A percentile compares a stretch with the other conserved stretches of the same genome.
These are phyloP conservation scores for Rhypophila decipiens DNA, from an alignment of 495 filamentous ascomycete species.

Conservation along the genomic window DNA sequence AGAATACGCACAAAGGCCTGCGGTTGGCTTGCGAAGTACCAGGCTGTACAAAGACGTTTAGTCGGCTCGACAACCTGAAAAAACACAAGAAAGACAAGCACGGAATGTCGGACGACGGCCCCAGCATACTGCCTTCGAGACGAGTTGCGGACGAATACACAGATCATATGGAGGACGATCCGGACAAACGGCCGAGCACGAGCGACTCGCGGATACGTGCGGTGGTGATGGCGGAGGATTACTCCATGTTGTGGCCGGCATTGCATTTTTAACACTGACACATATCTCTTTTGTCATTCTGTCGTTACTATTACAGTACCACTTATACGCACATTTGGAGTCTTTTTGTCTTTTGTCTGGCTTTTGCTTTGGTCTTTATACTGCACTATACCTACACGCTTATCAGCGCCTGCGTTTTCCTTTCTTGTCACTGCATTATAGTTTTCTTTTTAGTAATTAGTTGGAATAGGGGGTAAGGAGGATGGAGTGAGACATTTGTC, in stretches of 20 bases:
- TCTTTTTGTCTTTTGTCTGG: neutral
- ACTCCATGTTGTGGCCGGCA: constrained; percentile 30
- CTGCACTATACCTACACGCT: neutral
- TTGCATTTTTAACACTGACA: constrained; percentile 22
- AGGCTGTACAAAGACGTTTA: constrained; percentile 34
- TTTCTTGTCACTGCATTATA: neutral
- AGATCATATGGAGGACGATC: constrained; percentile 12
- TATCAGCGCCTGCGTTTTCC: neutral
- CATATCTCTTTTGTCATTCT: neutral
- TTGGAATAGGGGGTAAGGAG: neutral
- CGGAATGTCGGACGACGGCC: constrained; percentile 21
- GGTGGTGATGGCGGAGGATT: constrained; percentile 21
- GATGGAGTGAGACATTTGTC: too few species aligned
- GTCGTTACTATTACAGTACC: too few species aligned
- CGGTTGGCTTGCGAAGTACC: constrained; percentile 24
- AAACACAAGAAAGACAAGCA: constrained; percentile 36
- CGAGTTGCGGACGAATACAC: constrained; percentile 10
- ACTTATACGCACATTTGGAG: neutral
- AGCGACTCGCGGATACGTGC: constrained; percentile 15
- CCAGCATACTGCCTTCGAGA: constrained; percentile 15
- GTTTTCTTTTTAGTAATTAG: neutral
- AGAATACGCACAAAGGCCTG: constrained; percentile 32
- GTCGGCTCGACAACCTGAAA: constrained; percentile 37
- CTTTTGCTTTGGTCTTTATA: neutral
- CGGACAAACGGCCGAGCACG: constrained; percentile 11